Percentiles rank a stretch among this genome's conserved stretches.
phyloP scores from a whole-genome alignment of 352 stramenopile species.

The Aphanomyces astaci region DNA sequence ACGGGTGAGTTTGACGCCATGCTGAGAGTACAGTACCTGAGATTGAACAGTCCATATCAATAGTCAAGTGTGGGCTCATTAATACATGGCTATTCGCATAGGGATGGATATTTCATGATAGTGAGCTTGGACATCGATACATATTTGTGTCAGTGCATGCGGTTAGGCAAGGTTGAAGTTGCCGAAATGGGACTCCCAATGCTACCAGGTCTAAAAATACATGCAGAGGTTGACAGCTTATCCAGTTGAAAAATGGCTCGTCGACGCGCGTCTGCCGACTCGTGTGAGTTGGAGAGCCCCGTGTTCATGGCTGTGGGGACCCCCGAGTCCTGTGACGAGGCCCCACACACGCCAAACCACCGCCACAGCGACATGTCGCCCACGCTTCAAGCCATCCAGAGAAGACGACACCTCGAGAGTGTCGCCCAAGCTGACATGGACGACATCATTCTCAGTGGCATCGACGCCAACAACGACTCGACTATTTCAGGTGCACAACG shows the following conservation, averaged over 20 bases:
- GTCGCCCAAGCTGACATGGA: background rate
- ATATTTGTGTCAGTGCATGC: background rate
- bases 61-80: too few species aligned
- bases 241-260: background rate
- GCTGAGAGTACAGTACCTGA: too few species aligned
- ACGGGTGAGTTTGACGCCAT: too few species aligned
- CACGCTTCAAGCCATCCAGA: background rate
- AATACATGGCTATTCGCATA: too few species aligned
- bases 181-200: too few species aligned
- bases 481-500: background rate
- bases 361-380: background rate
- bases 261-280: background rate
- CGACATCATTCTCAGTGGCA: background rate
- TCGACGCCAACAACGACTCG: background rate
- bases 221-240: background rate
- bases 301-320: background rate
- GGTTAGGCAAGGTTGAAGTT: background rate
- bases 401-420: background rate
- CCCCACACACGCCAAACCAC: background rate
- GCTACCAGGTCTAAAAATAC: background rate
- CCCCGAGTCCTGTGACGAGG: background rate
- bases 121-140: too few species aligned
- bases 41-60: too few species aligned
- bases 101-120: too few species aligned
- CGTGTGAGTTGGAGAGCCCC: background rate